Evolutionary conservation across 176 grass and related monocot species (phyloP).

Genomic region (Rhynchospora breviuscula): DNA sequence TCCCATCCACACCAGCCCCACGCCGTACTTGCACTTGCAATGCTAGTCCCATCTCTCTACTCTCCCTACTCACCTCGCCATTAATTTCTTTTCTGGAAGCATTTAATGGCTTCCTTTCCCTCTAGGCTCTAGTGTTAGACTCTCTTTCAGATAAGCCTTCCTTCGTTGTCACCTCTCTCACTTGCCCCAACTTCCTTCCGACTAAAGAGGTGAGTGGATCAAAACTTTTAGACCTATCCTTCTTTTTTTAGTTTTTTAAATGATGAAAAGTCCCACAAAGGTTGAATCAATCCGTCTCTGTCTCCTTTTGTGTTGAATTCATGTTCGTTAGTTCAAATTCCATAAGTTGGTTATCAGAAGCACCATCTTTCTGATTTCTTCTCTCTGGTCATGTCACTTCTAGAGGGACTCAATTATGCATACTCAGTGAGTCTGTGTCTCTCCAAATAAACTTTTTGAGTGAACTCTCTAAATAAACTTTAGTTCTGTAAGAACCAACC

Average conservation of each 20-base stretch:
- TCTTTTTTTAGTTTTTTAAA: background rate
- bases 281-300: background rate
- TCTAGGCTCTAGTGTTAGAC: background rate
- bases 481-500: background rate
- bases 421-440: background rate
- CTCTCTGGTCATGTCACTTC: background rate
- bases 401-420: background rate
- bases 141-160: background rate
- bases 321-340: conserved; percentile 1
- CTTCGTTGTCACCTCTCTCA: background rate
- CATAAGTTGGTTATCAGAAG: background rate
- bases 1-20: background rate
- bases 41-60: background rate
- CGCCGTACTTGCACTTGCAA: too few relatives aligned
- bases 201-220: background rate
- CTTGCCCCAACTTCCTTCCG: background rate
- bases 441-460: background rate
- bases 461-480: too few relatives aligned
- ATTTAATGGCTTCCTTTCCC: conserved; percentile 1
- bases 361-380: background rate
- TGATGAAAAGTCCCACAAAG: background rate
- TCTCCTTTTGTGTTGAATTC: background rate
- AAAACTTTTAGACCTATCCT: background rate
- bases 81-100: background rate
- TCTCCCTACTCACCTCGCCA: background rate